Base-by-base conservation (phyloP, 83 land plant genomes). In the Diphasiastrum complanatum region DNA sequence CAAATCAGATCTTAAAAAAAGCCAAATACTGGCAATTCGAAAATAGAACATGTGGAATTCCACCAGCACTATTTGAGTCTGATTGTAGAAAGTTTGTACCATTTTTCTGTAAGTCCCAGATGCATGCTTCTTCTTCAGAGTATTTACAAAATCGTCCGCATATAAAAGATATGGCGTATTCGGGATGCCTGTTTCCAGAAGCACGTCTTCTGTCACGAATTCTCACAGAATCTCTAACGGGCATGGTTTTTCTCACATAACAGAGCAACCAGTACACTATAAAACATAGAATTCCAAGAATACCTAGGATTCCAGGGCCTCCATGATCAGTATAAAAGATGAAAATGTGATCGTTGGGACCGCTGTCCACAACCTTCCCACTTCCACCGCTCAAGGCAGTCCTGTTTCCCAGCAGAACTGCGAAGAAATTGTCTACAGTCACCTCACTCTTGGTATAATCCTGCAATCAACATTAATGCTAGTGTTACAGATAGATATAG, bases 151-250 rank as follows among this genome's bases (percentile, higher is more conserved):
- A n/a, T 54, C 58, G 25, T 5, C 33, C 4, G 58, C 58, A 54
- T 26, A 54, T 5, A 92, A n/a, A 18, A 54, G 25, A 30, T 54
- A 26, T 6, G 58, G 58, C 4, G 29, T 54, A 25, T 18, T 25
- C 4, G 58, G 58, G 33, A 54, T 54, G 4, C 58, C 58, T 54
- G 58, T 6, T 38, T n/a, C 25, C 5, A 11, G 11, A 6, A 54
- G n/a, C 6, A 25, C 4, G 5, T 4, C 11, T n/a, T n/a, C n/a
- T n/a, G n/a, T n/a, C n/a, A n/a, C n/a, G n/a, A n/a, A n/a, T n/a
- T n/a, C n/a, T n/a, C n/a, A n/a, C n/a, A n/a, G n/a, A n/a, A n/a
- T n/a, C n/a, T n/a, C n/a, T n/a, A n/a, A n/a, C n/a, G n/a, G n/a
- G n/a, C n/a, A n/a, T n/a, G n/a, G n/a, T n/a, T n/a, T n/a, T n/a